These are phyloP conservation scores for Phytopythium helicoides DNA, from an alignment of 352 stramenopile species.

Conservation along the genomic window DNA sequence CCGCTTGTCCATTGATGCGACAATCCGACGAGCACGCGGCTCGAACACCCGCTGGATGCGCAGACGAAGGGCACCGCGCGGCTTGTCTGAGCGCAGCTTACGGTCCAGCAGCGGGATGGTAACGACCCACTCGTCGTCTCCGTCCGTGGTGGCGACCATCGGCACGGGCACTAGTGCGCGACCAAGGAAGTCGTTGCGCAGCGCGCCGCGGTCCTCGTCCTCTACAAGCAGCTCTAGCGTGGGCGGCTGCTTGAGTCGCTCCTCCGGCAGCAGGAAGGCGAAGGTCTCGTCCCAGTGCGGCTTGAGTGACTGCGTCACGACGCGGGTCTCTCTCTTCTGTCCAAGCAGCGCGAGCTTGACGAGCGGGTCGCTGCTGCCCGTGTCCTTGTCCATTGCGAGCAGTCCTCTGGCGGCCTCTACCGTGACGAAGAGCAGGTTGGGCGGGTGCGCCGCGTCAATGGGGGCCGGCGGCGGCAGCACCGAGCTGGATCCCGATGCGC, in stretches of 20 bases:
- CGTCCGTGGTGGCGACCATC: not conserved
- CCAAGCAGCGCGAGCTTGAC: conserved; percentile 76
- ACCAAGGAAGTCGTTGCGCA: conserved; percentile 64
- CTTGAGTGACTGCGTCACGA: conserved; percentile 70
- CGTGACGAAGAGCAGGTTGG: conserved; percentile 69
- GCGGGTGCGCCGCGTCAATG: conserved; percentile 11
- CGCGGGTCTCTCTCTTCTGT: conserved; percentile 66
- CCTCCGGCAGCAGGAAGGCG: conserved; percentile 47
- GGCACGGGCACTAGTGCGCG: conserved; percentile 33
- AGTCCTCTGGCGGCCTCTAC: conserved; percentile 75
- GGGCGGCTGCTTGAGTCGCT: conserved; percentile 13
- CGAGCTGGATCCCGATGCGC: conserved; percentile 5
- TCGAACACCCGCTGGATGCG: conserved; percentile 52
- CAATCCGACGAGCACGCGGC: conserved; percentile 36
- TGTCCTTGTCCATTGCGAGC: conserved; percentile 75
- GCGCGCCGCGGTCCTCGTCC: conserved; percentile 59
- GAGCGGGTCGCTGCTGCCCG: conserved; percentile 84
- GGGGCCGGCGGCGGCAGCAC: not conserved
- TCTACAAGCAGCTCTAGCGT: conserved; percentile 62
- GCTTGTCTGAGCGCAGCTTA: conserved; percentile 46
- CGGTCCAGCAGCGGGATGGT: conserved; percentile 53
- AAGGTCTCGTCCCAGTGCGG: conserved; percentile 78
- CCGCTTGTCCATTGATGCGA: conserved; percentile 15
- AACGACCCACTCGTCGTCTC: conserved; percentile 43
- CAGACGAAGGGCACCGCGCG: conserved; percentile 56